Base-by-base conservation (phyloP, 495 filamentous ascomycete genomes). In the Tuber aestivum region DNA sequence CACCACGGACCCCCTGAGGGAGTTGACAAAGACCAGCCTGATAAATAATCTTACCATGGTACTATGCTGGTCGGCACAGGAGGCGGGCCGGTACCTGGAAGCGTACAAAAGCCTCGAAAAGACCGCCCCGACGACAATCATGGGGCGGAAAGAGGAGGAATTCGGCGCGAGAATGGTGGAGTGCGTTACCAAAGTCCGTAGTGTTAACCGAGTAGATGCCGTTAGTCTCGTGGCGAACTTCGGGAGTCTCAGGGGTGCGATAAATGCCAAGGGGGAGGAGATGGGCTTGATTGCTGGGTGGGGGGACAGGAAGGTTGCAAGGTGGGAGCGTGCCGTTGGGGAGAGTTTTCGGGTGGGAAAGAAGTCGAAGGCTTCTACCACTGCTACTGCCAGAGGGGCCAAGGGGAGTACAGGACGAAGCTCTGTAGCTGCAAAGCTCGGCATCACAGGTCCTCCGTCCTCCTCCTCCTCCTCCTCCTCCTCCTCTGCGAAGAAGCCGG, bases 181-280 rank as follows among this genome's bases (percentile, higher is more conserved):
- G 80, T 97, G 98, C 81, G 90, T 97, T 48, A 98, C 96, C 0
- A 89, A 91, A 6, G 94, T 96, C 12, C 86, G 94, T 72, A 92
- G 90, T 42, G 91, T 99, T 79, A 99, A 97, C 83, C 97, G 97
- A 83, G 92, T 94, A 7, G 95, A 99, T 84, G 92, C 96, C 0
- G 89, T 97, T 4, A 91, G 91, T 56, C 85, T 98, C 56, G 93
- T 97, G 10, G 90, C 91, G 48, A 92, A 90, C 23, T 98, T 97
- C 85, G 96, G 96, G 8, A 95, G 91, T 74, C 83, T 98, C 42
- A 89, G 91, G 80, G 91, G 91, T 38, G 95, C 95, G 0, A 85
- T 98, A 45, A 98, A 97, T 85, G 94, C 93, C 21, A 87, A 89
- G 20, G 90, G 92, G 1, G 96, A 99, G 80, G 92, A 96, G 83